Conservation (phyloP, 2,329 filamentous ascomycete genomes). For the Pseudogymnoascus sp. region DNA sequence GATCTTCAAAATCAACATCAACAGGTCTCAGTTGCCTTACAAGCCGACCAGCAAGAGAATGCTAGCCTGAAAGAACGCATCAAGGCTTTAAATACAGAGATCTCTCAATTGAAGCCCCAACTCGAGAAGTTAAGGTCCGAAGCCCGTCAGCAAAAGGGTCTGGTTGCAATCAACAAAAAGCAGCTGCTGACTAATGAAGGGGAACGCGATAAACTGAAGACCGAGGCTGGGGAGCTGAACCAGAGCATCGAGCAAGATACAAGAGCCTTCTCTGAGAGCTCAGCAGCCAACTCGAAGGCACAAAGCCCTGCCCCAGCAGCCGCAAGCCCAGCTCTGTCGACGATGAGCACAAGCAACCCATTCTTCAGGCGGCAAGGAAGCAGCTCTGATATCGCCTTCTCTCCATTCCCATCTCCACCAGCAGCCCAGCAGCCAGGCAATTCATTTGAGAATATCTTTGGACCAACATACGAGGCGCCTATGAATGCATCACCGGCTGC, state of each 20-base stretch:
- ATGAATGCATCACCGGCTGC: conserved; percentile 31
- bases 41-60: conserved; percentile 86
- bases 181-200: conserved; percentile 83
- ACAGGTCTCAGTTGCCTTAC: conserved; percentile 63
- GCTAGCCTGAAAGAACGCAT: conserved; percentile 79
- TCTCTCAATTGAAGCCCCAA: conserved; percentile 75
- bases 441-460: conserved; percentile 82
- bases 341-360: conserved; percentile 76
- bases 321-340: conserved; percentile 60
- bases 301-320: conserved; percentile 36
- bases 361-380: conserved; percentile 74
- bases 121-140: conserved; percentile 91
- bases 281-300: conserved; percentile 25
- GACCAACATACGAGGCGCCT: conserved; percentile 49
- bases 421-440: conserved; percentile 43
- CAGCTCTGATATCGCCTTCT: conserved; percentile 37
- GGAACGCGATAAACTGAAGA: conserved; percentile 79
- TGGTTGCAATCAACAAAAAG: conserved; percentile 98
- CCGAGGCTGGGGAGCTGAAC: conserved; percentile 62
- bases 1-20: conserved; percentile 78
- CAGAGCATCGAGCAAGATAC: conserved; percentile 52
- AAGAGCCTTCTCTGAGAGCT: conserved; percentile 42
- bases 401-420: conserved; percentile 34
- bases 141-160: conserved; percentile 87
- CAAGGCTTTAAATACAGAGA: conserved; percentile 69